phyloP scores from a whole-genome alignment of 1,139 yeast genomes.

The Suhomyces atakaporum region DNA sequence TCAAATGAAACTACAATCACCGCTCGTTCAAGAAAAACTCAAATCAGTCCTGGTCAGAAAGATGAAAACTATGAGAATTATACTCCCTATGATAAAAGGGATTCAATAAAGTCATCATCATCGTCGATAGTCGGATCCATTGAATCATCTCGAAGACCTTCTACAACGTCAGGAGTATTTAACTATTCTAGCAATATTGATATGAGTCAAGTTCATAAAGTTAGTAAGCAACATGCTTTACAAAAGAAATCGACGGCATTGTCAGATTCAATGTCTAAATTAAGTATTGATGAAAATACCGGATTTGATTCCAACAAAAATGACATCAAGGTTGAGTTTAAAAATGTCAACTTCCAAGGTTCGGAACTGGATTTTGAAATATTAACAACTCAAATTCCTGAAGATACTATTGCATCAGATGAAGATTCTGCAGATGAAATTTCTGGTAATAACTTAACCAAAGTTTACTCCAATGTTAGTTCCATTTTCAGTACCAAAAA shows the following conservation, averaged over 20 bases:
- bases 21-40: constrained; percentile 4
- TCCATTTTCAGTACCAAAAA: constrained; percentile 24
- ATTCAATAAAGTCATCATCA: constrained; percentile 2
- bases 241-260: constrained; percentile 6
- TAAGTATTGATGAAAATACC: constrained; percentile 10
- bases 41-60: not conserved
- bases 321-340: constrained; percentile 13
- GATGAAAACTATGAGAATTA: constrained; percentile 2
- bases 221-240: constrained; percentile 16
- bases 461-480: constrained; percentile 24
- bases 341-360: constrained; percentile 15
- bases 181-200: constrained; percentile 18
- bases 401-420: constrained; percentile 3
- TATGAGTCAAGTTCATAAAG: constrained; percentile 18
- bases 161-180: constrained; percentile 5
- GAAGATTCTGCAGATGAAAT: constrained; percentile 11
- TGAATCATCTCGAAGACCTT: constrained; percentile 5
- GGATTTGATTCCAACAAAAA: constrained; percentile 10
- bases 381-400: not conserved
- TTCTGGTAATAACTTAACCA: constrained; percentile 11
- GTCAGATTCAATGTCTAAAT: constrained; percentile 6
- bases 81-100: constrained; percentile 1
- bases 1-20: constrained; percentile 9
- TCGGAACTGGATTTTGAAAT: not conserved
- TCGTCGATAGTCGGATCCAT: constrained; percentile 7